A percentile compares a stretch with the other conserved stretches of the same genome.
These are phyloP conservation scores for Leccinum variabile DNA, from an alignment of 1,284 basidiomycete genomes.

Conservation along the genomic window DNA sequence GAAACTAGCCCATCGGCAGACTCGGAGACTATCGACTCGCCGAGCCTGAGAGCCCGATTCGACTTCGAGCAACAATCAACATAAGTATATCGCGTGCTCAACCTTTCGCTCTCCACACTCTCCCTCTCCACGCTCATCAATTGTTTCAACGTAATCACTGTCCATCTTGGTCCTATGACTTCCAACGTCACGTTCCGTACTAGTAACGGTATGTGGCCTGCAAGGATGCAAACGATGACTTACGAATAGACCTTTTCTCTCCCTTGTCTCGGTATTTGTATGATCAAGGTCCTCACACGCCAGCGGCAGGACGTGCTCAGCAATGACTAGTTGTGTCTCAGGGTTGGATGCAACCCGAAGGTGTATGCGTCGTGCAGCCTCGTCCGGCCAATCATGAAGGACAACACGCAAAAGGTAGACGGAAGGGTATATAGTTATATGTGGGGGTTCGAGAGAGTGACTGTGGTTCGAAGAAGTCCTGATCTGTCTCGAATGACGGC, in stretches of 20 bases:
- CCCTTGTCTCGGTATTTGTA: slow-evolving; percentile 1
- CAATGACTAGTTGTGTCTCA: slow-evolving; percentile 61
- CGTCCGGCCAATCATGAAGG: slow-evolving; percentile 75
- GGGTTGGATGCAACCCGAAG: slow-evolving; percentile 51
- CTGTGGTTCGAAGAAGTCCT: slow-evolving; percentile 72
- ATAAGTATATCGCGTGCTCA: too few relatives aligned
- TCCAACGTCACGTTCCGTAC: too few relatives aligned
- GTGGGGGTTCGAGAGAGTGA: slow-evolving; percentile 36
- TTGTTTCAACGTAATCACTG: too few relatives aligned
- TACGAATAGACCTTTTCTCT: not conserved
- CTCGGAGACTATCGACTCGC: too few relatives aligned
- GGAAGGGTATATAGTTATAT: slow-evolving; percentile 44
- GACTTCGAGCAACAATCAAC: too few relatives aligned
- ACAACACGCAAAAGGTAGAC: slow-evolving; percentile 70
- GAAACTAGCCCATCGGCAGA: too few relatives aligned
- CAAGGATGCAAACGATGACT: too few relatives aligned
- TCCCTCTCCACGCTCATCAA: too few relatives aligned
- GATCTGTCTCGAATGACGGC: slow-evolving; percentile 40
- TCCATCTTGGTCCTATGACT: too few relatives aligned
- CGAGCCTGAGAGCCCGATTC: too few relatives aligned
- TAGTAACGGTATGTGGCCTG: slow-evolving; percentile 24
- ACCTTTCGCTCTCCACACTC: too few relatives aligned
- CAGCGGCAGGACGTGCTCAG: slow-evolving; percentile 66
- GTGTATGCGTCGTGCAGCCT: slow-evolving; percentile 51
- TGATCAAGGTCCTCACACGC: slow-evolving; percentile 32